phyloP scores from a whole-genome alignment of 2,329 filamentous ascomycete species.

The Plectosphaerella plurivora region DNA sequence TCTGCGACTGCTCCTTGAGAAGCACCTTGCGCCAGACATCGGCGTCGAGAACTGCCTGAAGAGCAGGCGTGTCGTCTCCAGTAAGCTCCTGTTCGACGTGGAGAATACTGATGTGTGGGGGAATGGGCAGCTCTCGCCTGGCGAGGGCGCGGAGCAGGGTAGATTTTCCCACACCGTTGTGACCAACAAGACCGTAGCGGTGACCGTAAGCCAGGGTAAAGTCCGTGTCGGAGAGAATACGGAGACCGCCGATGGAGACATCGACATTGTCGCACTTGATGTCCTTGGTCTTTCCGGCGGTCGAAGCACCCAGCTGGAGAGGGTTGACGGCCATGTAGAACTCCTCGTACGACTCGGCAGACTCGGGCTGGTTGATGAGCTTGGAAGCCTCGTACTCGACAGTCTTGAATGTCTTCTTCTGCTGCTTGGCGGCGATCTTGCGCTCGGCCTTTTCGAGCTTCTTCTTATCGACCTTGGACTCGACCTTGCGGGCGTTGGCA shows the following conservation, averaged over 20 bases:
- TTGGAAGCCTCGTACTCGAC: slow-evolving; percentile 96
- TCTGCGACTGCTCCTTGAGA: slow-evolving; percentile 84
- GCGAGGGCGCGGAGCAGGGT: slow-evolving; percentile 91
- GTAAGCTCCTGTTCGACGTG: slow-evolving; percentile 99
- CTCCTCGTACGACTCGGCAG: slow-evolving; percentile 91
- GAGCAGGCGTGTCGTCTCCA: slow-evolving; percentile 89
- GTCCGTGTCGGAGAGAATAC: slow-evolving; percentile 87
- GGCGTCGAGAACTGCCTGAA: slow-evolving; percentile 94
- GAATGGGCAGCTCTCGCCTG: slow-evolving; percentile 88
- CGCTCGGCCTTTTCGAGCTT: slow-evolving; percentile 98
- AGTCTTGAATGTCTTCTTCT: slow-evolving; percentile 96
- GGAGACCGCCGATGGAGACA: slow-evolving; percentile 81
- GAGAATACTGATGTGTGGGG: slow-evolving; percentile 95
- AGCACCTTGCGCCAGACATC: slow-evolving; percentile 98
- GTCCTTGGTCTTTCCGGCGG: slow-evolving; percentile 90
- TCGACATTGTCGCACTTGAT: slow-evolving; percentile 97
- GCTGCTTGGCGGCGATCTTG: slow-evolving; percentile 97
- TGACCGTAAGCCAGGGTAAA: slow-evolving; percentile 88
- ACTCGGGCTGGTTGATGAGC: slow-evolving; percentile 76
- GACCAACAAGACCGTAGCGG: slow-evolving; percentile 93
- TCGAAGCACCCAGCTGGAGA: slow-evolving; percentile 70
- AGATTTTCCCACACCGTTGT: slow-evolving; percentile 98
- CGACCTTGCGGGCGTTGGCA: slow-evolving; percentile 86
- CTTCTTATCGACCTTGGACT: slow-evolving; percentile 96
- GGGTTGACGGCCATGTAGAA: slow-evolving; percentile 99